These are phyloP conservation scores for Mycena galericulata DNA, from an alignment of 768 basidiomycete genomes.

Conservation along the genomic window DNA sequence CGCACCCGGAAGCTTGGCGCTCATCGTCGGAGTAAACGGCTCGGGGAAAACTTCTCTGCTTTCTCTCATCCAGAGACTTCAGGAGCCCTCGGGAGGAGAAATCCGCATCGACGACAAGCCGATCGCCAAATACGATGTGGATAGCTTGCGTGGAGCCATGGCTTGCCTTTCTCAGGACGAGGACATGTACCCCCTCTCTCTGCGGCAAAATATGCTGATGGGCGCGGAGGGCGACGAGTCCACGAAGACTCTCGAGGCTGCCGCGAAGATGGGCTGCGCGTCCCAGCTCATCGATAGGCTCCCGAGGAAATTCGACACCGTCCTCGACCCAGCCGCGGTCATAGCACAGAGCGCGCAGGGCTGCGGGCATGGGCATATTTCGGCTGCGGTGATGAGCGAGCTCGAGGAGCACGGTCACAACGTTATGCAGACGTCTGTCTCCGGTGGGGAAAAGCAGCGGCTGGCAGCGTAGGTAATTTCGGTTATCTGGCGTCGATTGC, in stretches of 20 bases:
- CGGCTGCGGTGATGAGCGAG: conserved; percentile 45
- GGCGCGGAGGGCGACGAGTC: conserved; percentile 36
- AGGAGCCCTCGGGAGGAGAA: conserved; percentile 48
- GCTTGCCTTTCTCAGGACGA: conserved; percentile 58
- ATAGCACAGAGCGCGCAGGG: conserved; percentile 46
- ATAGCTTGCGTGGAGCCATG: conserved; percentile 50
- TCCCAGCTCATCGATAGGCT: conserved; percentile 54
- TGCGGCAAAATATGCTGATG: conserved; percentile 53
- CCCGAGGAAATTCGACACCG: conserved; percentile 50
- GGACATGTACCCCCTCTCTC: conserved; percentile 47
- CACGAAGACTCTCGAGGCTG: conserved; percentile 41
- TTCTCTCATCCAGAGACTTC: conserved; percentile 53
- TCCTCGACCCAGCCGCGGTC: conserved; percentile 47
- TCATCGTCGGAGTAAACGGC: conserved; percentile 48
- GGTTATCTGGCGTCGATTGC: background rate
- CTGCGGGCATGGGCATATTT: conserved; percentile 42
- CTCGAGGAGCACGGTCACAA: conserved; percentile 45
- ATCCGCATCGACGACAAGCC: conserved; percentile 55
- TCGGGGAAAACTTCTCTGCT: conserved; percentile 54
- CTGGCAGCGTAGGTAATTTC: conserved; percentile 57
- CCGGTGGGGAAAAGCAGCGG: conserved; percentile 63
- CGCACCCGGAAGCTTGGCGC: conserved; percentile 46
- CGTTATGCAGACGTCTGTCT: conserved; percentile 45
- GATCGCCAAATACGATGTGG: conserved; percentile 45
- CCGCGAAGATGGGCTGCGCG: conserved; percentile 55